A percentile compares a stretch with the other conserved stretches of the same genome.
These are phyloP conservation scores for Plasmodium gallinaceum DNA, from an alignment of 169 alveolate genomes.

Conservation along the genomic window DNA sequence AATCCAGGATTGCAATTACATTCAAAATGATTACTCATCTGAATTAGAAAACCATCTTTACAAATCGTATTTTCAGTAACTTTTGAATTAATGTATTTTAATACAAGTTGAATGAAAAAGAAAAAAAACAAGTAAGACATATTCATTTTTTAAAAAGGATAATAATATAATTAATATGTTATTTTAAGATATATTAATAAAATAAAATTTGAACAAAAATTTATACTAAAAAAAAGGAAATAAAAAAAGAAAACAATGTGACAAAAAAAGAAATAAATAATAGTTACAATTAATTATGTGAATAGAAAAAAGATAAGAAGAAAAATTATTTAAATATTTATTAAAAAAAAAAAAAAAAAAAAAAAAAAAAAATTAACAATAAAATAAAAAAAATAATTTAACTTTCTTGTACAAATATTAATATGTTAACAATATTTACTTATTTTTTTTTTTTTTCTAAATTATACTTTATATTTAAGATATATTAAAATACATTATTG, in stretches of 20 bases:
- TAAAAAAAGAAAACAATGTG: not conserved
- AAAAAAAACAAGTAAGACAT: constrained; percentile 33
- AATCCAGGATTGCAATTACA: constrained; percentile 32
- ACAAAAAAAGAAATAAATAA: not conserved
- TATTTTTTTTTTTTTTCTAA: no score
- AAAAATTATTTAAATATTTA: no score
- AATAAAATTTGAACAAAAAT: not conserved
- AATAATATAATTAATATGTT: not conserved
- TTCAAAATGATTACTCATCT: constrained; percentile 65
- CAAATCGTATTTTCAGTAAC: constrained; percentile 35
- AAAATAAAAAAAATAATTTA: not conserved
- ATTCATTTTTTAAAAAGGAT: constrained; percentile 32
- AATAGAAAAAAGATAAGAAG: no score
- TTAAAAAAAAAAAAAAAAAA: not conserved
- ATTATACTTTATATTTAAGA: no score
- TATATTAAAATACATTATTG: no score
- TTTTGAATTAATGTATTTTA: constrained; percentile 25
- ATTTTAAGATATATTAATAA: not conserved
- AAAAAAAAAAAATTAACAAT: not conserved
- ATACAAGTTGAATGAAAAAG: constrained; percentile 20
- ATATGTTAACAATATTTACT: not conserved
- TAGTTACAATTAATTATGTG: no score
- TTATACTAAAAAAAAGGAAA: not conserved
- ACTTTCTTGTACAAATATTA: not conserved
- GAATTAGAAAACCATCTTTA: constrained; percentile 42